Evolutionary conservation across 1,139 yeast species (phyloP), one percentile per base, ranked within the genome.

Genomic region (Dujonia santamariae): DNA sequence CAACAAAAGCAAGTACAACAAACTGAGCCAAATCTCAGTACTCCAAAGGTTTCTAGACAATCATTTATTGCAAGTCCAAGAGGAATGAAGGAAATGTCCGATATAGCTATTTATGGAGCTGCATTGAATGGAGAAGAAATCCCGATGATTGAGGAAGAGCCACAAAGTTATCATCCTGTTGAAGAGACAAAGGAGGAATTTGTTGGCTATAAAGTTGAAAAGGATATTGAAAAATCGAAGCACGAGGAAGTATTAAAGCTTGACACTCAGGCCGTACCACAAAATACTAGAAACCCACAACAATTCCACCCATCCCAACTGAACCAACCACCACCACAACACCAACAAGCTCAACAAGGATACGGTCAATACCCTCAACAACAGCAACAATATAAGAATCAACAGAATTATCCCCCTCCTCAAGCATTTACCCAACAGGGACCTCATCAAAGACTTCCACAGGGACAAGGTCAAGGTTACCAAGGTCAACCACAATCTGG

Each of bases 21-120:
- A 15, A 15, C 26, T 7, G 13, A 27, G 7, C 6, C 6, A 15
- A 18, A 13, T n/a, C 30, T 6, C 9, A 23, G 14, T 14, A 7
- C 12, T 3, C 23, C 35, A 12, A 22, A 21, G 8, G 13, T 5
- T 28, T 13, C 30, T 12, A 33, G 37, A 26, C 35, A 34, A 26
- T 34, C 37, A 7, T 22, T 34, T 13, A 20, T 34, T 9, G 27
- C 34, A 3, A 34, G 37, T 21, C 37, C 37, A 3, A 18, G 19
- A 18, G 35, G 22, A 3, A 19, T 34, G 19, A 35, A 63, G 25
- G 78, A 72, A 43, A 57, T 70, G 37, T 53, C 72, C 2, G 72
- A 67, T 42, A 66, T 68, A 39, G 76, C 76, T 1, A 37, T 67
- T 11, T 67, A 65, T 42, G 67, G 70, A 2, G 70, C 65, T 16